Percentiles rank a stretch among this genome's conserved stretches.
These are phyloP conservation scores for Graphiopsis chlorocephala DNA, from an alignment of 2,329 filamentous ascomycete genomes.

Conservation along the genomic window DNA sequence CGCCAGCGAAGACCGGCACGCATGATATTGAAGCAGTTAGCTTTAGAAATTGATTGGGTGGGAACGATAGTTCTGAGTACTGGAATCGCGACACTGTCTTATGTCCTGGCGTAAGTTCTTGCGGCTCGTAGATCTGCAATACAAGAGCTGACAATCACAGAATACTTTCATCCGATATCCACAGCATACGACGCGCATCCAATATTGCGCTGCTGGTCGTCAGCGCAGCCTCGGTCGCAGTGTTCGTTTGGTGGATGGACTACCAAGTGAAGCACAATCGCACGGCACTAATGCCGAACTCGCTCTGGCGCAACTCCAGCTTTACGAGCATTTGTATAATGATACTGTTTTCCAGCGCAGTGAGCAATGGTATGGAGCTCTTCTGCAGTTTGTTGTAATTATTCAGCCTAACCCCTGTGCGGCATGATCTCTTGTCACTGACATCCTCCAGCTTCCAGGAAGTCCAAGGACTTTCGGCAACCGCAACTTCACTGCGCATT, in stretches of 20 bases:
- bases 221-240: conserved; percentile 15
- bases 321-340: conserved; percentile 56
- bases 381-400: conserved; percentile 26
- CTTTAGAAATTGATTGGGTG: conserved; percentile 52
- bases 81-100: conserved; percentile 50
- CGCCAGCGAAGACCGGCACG: conserved; percentile 22
- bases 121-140: conserved; percentile 23
- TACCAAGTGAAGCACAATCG: conserved; percentile 45
- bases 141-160: conserved; percentile 7
- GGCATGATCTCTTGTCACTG: neutral
- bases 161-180: neutral
- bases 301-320: conserved; percentile 55
- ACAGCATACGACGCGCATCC: conserved; percentile 18
- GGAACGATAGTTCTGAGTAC: conserved; percentile 48
- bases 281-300: conserved; percentile 61
- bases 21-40: conserved; percentile 24
- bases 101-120: conserved; percentile 46
- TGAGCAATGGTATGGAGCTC: conserved; percentile 25
- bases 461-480: conserved; percentile 9
- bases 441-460: neutral
- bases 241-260: conserved; percentile 56
- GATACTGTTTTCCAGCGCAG: conserved; percentile 40
- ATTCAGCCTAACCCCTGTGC: conserved; percentile 18
- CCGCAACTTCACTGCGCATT: conserved; percentile 36
- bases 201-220: neutral